Conservation (phyloP, 257 asterid species). For the Euphrasia confusa region DNA sequence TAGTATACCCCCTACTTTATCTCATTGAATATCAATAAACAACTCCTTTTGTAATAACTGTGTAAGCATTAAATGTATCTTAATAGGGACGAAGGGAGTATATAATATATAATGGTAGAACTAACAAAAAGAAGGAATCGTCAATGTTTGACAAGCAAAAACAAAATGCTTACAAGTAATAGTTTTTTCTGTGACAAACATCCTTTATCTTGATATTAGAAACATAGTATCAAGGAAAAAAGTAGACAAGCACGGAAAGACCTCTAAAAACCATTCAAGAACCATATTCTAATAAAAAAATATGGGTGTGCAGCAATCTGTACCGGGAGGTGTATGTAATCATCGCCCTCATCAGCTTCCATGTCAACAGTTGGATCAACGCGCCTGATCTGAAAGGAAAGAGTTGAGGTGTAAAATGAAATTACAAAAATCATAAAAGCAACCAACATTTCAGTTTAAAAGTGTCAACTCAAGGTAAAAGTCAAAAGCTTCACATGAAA, state of each 20-base stretch:
- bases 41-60: no score
- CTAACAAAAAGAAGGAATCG: background rate
- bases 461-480: conserved; percentile 19
- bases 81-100: no score
- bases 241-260: conserved; percentile 6
- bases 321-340: conserved; percentile 89
- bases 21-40: no score
- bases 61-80: no score
- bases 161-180: conserved; percentile 9
- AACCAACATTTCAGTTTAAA: conserved; percentile 15
- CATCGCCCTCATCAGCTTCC: conserved; percentile 96
- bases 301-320: conserved; percentile 21
- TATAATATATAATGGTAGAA: no score
- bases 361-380: conserved; percentile 96
- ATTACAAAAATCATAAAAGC: conserved; percentile 10
- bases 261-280: conserved; percentile 13
- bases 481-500: conserved; percentile 11
- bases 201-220: background rate
- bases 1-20: no score
- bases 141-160: background rate
- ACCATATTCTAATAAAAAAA: conserved; percentile 21
- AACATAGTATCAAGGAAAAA: conserved; percentile 9
- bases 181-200: background rate
- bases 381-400: conserved; percentile 64
- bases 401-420: conserved; percentile 18